Evolutionary conservation across 176 grass and related monocot species (phyloP), one percentile per base, ranked within the genome.

Genomic region (Neostapfia colusana): DNA sequence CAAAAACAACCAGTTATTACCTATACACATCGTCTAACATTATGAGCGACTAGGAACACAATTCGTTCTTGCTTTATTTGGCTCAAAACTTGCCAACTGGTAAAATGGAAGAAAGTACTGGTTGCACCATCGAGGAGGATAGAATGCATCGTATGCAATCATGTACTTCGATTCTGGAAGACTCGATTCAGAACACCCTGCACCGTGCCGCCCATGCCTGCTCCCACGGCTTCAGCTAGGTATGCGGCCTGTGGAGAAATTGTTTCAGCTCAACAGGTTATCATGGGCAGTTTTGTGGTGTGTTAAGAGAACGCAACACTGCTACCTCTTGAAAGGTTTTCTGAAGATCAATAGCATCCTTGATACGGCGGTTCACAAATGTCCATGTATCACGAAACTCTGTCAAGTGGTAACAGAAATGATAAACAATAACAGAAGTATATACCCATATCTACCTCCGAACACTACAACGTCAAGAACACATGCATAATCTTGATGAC

Each of bases 321-420:
- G 17, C 1, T 95, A 99, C 95, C 92, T 99, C 92, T 68, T 95
- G 85, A 67, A 92, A 61, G 40, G 95, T 87, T 73, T 99, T 99
- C 74, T 90, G 80, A 63, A 99, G 85, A 61, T 95, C 92, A 39
- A 99, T 67, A 78, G 92, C 82, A 65, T 92, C 92, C 84, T 89
- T 99, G 13, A 95, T 81, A 41, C 89, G 75, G 18, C 70, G 77
- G 28, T 82, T 82, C 70, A 92, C 85, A 68, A 99, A 99, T 17
- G 63, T 73, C 92, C 95, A 99, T 53, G 95, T 92, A 83, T 99
- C 92, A 18, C 78, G 82, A 44, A 99, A 92, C 34, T 99, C 95
- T 95, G 83, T 42, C 42, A 72, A 67, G 85, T 81, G 73, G 9
- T 31, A 70, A 62, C 36, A 24, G 2, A 59, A 70, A 44, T 18